Conservation (phyloP, 495 filamentous ascomycete species). For the Neurospora sp. region DNA sequence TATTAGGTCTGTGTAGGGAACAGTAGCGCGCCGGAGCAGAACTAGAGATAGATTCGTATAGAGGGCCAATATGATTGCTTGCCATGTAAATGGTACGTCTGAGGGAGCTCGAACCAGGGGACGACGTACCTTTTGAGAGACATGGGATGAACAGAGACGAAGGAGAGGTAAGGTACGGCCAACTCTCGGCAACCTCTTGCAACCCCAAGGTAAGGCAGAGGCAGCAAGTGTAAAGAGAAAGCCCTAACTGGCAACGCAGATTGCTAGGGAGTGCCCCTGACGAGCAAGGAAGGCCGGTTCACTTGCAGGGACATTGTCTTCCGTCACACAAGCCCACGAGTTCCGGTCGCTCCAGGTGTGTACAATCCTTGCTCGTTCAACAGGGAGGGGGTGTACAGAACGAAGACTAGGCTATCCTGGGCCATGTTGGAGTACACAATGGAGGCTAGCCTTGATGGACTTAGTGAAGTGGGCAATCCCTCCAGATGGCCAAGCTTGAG, state of each 20-base stretch:
- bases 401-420: not conserved
- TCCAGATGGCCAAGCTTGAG: not conserved
- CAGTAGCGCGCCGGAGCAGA: not conserved
- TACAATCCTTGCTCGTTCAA: not conserved
- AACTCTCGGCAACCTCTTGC: not conserved
- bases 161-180: not conserved
- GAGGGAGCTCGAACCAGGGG: not conserved
- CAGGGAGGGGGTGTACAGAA: not conserved
- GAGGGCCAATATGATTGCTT: not conserved
- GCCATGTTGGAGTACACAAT: not conserved
- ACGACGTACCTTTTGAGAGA: not conserved
- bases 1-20: not conserved
- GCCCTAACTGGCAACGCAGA: not conserved
- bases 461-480: not conserved
- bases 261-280: not conserved
- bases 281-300: not conserved
- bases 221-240: not conserved
- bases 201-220: not conserved
- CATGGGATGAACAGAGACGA: not conserved
- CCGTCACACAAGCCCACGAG: not conserved
- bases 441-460: not conserved
- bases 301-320: not conserved
- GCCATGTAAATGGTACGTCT: not conserved
- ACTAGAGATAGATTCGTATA: not conserved
- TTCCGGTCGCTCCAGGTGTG: not conserved